Evolutionary conservation across 331 rosid genomes (phyloP), one percentile per base, ranked within the genome.

Genomic region (Pyrus hybrid): DNA sequence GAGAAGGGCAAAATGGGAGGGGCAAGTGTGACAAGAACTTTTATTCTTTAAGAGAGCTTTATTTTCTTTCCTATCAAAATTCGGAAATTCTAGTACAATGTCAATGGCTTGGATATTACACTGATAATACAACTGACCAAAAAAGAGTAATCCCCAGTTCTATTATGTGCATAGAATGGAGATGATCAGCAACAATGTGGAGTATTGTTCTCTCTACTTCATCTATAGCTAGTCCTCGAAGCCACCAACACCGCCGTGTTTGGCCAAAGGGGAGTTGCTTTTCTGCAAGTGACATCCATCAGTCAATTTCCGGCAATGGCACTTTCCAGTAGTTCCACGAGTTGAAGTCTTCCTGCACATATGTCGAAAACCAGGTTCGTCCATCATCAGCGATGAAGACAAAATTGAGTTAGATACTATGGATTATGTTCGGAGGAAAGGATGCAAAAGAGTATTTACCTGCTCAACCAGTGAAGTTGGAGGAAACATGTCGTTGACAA

Each of bases 401-500:
- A 30, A 47, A 21, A 37, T 37, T 37, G 17, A 13, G 29, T 61
- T 10, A 1, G 43, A 29, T 2, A 5, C 37, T 64, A 20, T 2
- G 26, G 45, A 25, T 25, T 22, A 43, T 43, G 45, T 12, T 73
- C 29, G 1, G 0, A 61, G 57, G 58, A 3, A 9, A 62, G 45
- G 8, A 28, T 13, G 26, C 35, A 20, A 18, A 20, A 69, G 61
- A 67, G 35, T 61, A 23, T 37, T 79, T 72, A 93, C 97, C 95
- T 87, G 96, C 87, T 94, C 96, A 13, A 88, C 85, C 75, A 80
- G 73, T 72, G 92, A 90, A 43, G 97, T 90, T 2, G 99, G 97
- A 32, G 99, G 99, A 66, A 94, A 94, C 94, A 94, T 94, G 84
- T 92, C 96, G 6, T 94, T 86, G 73, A 94, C 99, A 4, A 94